Percentiles rank a stretch among this genome's conserved stretches.
phyloP scores from a whole-genome alignment of 306 rosid species.

The Vicia sativa region DNA sequence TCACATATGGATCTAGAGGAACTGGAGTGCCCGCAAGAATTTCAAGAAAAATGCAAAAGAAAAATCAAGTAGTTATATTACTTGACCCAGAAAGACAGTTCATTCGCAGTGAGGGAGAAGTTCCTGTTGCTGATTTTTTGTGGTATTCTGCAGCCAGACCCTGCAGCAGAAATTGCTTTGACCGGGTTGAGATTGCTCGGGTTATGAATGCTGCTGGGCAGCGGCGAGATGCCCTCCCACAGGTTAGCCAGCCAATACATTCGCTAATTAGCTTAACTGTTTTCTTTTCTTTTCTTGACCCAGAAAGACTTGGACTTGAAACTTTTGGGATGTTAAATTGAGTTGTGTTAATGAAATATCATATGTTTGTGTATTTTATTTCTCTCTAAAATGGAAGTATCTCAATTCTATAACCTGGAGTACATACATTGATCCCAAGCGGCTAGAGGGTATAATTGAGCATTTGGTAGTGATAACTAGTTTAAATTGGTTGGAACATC shows the following conservation, averaged over 20 bases:
- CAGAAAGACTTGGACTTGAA: conserved; percentile 19
- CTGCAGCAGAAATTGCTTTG: conserved; percentile 90
- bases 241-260: conserved; percentile 56
- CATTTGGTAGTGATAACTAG: conserved; percentile 5
- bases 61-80: conserved; percentile 83
- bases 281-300: conserved; percentile 15
- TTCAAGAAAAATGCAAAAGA: conserved; percentile 79
- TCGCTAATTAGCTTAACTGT: conserved; percentile 19
- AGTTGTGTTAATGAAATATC: conserved; percentile 34
- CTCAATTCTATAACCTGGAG: conserved; percentile 14
- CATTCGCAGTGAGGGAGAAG: conserved; percentile 90
- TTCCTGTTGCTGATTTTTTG: conserved; percentile 90
- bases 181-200: conserved; percentile 97
- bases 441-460: conserved; percentile 18
- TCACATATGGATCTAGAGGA: conserved; percentile 82
- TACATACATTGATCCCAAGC: conserved; percentile 15
- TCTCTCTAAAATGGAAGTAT: neutral
- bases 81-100: conserved; percentile 95
- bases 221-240: conserved; percentile 93
- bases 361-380: neutral
- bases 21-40: conserved; percentile 95
- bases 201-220: conserved; percentile 98
- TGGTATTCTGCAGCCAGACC: conserved; percentile 98
- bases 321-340: conserved; percentile 25
- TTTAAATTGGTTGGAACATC: conserved; percentile 23